Evolutionary conservation across 2,329 filamentous ascomycete species (phyloP).

Genomic region (Sporothrix luriei): DNA sequence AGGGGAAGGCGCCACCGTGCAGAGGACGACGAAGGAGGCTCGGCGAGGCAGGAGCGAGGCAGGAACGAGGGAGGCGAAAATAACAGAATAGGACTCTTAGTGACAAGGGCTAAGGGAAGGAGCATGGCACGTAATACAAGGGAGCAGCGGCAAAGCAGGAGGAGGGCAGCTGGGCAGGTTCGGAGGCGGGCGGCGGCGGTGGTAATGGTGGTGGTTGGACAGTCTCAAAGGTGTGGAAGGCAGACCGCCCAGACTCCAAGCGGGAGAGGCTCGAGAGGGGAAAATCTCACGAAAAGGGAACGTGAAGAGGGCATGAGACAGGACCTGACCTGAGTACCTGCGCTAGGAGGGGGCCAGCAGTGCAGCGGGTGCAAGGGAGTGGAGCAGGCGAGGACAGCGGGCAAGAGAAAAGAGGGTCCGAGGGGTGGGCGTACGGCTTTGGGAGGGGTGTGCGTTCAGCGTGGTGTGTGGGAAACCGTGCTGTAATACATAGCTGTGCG

Average conservation of each 20-base stretch:
- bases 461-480: background rate
- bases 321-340: constrained; percentile 30
- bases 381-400: background rate
- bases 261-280: constrained; percentile 4
- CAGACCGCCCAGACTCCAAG: constrained; percentile 10
- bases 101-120: background rate
- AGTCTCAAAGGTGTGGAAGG: background rate
- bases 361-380: constrained; percentile 26
- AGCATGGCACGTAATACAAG: background rate
- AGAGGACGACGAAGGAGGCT: background rate
- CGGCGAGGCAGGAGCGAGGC: background rate
- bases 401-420: constrained; percentile 9
- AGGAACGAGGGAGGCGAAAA: background rate
- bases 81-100: background rate
- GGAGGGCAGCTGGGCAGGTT: background rate
- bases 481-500: background rate
- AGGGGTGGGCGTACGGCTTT: background rate
- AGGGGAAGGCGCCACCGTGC: background rate
- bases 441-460: background rate
- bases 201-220: too few relatives aligned
- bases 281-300: background rate
- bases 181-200: too few relatives aligned
- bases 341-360: constrained; percentile 30
- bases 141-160: background rate
- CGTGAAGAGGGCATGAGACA: background rate